Conservation (phyloP, 2,329 filamentous ascomycete species). For the Alternaria brassicae region DNA sequence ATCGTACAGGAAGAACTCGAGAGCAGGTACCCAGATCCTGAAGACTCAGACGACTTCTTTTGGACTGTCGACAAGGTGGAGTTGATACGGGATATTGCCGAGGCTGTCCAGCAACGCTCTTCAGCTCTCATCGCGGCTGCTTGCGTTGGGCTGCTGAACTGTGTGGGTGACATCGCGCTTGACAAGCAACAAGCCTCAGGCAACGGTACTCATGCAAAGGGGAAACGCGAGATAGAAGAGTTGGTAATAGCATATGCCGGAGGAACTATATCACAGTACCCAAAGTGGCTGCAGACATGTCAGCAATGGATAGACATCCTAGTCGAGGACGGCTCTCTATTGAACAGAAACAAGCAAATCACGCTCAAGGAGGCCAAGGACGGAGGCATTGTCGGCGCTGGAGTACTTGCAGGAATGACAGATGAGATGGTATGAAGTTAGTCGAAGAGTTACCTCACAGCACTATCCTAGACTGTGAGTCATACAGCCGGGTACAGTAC, state of each 20-base stretch:
- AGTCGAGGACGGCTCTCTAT: constrained; percentile 53
- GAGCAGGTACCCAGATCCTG: constrained; percentile 62
- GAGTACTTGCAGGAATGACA: constrained; percentile 59
- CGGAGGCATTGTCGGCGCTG: constrained; percentile 64
- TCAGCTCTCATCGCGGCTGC: constrained; percentile 77
- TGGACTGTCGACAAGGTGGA: constrained; percentile 70
- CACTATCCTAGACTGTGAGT: neutral
- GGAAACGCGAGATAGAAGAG: constrained; percentile 57
- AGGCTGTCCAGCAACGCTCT: constrained; percentile 73
- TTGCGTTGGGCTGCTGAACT: constrained; percentile 71
- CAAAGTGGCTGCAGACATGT: constrained; percentile 73
- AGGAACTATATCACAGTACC: constrained; percentile 80
- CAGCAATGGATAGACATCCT: constrained; percentile 70
- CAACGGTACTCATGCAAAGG: constrained; percentile 25
- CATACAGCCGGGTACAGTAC: neutral
- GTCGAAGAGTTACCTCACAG: neutral
- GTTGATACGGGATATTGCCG: constrained; percentile 70
- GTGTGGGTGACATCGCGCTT: constrained; percentile 69
- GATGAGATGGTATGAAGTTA: constrained; percentile 31
- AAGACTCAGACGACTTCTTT: constrained; percentile 44
- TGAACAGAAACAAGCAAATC: constrained; percentile 53
- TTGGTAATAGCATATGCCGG: constrained; percentile 81
- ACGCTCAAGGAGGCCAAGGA: constrained; percentile 61
- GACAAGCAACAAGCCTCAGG: constrained; percentile 27
- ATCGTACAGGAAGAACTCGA: constrained; percentile 49